Base-by-base conservation (phyloP, 208 protist genomes). In the Trypanosoma lewisi region DNA sequence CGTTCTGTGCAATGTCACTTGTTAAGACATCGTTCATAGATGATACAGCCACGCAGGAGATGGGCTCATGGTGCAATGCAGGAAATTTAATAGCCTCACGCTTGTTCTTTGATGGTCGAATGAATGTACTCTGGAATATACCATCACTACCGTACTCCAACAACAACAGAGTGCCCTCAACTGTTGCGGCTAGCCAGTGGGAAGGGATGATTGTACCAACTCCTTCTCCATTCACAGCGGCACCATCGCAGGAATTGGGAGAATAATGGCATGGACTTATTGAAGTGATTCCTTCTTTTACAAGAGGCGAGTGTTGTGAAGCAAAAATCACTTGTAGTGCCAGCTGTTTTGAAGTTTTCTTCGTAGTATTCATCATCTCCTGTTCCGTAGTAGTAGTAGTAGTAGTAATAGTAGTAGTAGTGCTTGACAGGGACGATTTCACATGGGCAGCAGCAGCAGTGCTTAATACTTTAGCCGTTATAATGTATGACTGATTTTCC, bases 1-100 rank as follows among this genome's bases (percentile, higher is more conserved):
- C 75, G 54, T 91, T 87, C 62, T 95, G 89, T 14, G 86, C 85
- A 66, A 95, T 89, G 50, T 95, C 89, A 1, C 77, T 82, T 14
- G 75, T 85, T 16, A 92, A 44, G 39, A 95, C 80, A 63, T 88
- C 83, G 37, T 89, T 86, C 34, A 73, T 49, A 3, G 49, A 17
- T 4, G 87, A 90, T 41, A 91, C 84, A 4, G 85, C 78, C 5
- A 95, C 77, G 42, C 69, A 84, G 0, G 89, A 87, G 49, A 93
- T 78, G 21, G 89, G 85, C 55, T 95, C 85, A 41, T 64, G 75
- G 70, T 95, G 89, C 19, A 91, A 70, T 27, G 88, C 74, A 0
- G 73, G 67, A 60, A 72, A 75, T 16, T 25, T 55, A 48, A 42
- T 68, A 6, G 69, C 63, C 25, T 67, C 48, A 9, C 47, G 1